These are phyloP conservation scores for Penicillium sclerotigenum DNA, from an alignment of 2,329 filamentous ascomycete genomes.

Conservation along the genomic window DNA sequence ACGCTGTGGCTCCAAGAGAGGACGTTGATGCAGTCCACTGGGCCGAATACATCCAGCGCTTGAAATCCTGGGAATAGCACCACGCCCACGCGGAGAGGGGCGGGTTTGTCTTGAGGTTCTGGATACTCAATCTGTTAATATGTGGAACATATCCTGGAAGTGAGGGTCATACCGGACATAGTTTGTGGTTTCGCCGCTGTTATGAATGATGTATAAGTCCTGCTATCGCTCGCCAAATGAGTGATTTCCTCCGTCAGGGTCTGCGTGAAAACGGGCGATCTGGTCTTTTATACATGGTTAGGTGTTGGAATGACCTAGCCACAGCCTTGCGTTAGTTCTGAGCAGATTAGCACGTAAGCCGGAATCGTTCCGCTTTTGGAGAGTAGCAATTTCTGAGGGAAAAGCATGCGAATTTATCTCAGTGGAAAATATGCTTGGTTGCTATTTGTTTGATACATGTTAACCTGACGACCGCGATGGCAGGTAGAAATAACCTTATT, in stretches of 20 bases:
- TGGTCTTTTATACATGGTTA: not conserved
- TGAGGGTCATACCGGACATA: not conserved
- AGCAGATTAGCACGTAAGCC: not conserved
- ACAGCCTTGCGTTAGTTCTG: not conserved
- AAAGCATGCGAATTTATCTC: not conserved
- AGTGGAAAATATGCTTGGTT: not conserved
- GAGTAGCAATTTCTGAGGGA: not conserved
- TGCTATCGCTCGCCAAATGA: not conserved
- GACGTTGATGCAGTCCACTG: conserved; percentile 46
- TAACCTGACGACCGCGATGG: not conserved
- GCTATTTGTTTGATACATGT: not conserved
- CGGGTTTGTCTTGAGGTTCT: not conserved
- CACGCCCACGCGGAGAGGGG: conserved; percentile 14
- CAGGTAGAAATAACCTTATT: not conserved
- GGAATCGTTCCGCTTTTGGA: not conserved
- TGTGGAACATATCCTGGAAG: not conserved
- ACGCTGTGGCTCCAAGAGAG: conserved; percentile 20
- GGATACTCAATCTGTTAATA: not conserved
- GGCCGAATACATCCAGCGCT: conserved; percentile 45
- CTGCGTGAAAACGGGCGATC: not conserved
- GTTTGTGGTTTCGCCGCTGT: not conserved
- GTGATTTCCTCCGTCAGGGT: not conserved
- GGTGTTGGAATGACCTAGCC: not conserved
- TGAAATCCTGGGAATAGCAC: conserved; percentile 44
- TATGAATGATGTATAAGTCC: too few species aligned